A percentile compares a stretch with the other conserved stretches of the same genome.
Conservation (phyloP, 1,284 basidiomycete species). For the Grifola frondosa region DNA sequence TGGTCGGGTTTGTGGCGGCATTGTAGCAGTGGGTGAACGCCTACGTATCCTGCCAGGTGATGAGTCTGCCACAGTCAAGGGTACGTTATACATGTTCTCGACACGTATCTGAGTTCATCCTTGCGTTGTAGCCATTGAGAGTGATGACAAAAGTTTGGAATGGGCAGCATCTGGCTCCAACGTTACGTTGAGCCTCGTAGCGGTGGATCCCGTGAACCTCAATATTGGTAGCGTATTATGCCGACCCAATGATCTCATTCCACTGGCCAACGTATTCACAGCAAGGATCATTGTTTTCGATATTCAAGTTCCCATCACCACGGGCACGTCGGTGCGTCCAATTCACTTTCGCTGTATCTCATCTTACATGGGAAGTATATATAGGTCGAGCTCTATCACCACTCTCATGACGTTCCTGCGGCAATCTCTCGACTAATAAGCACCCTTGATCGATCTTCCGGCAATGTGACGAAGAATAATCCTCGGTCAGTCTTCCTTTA, state of each 20-base stretch:
- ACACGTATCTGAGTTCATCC: constrained; percentile 2
- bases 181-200: constrained; percentile 81
- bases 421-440: constrained; percentile 80
- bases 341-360: not conserved
- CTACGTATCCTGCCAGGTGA: constrained; percentile 90
- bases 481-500: constrained; percentile 59
- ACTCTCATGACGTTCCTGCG: constrained; percentile 90
- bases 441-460: constrained; percentile 77
- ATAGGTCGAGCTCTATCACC: constrained; percentile 91
- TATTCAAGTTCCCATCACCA: constrained; percentile 84
- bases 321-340: constrained; percentile 76
- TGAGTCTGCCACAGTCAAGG: constrained; percentile 81
- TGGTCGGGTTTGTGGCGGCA: constrained; percentile 85
- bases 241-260: constrained; percentile 66
- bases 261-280: constrained; percentile 74
- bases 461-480: constrained; percentile 72
- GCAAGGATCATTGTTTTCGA: constrained; percentile 96
- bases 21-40: constrained; percentile 91
- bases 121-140: constrained; percentile 70
- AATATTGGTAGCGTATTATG: constrained; percentile 90
- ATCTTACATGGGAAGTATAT: not conserved
- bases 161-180: constrained; percentile 94
- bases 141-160: constrained; percentile 74
- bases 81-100: constrained; percentile 41
- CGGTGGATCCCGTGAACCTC: constrained; percentile 86